A percentile compares a stretch with the other conserved stretches of the same genome.
Evolutionary conservation across 1,284 basidiomycete species (phyloP).

Genomic region (Microbotryum saponariae): DNA sequence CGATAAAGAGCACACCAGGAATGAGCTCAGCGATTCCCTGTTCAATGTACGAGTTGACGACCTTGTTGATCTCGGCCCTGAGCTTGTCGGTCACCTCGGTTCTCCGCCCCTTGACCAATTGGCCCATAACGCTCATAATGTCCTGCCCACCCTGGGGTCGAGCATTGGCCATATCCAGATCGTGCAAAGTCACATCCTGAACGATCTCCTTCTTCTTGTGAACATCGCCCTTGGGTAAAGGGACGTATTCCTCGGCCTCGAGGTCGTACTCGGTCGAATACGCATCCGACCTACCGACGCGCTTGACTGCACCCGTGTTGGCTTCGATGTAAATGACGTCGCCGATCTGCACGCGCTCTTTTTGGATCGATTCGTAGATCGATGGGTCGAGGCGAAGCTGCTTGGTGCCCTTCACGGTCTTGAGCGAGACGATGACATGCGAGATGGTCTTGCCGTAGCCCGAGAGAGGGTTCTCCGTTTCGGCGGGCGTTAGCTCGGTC

Average conservation of each 20-base stretch:
- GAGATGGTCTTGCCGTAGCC: constrained; percentile 98
- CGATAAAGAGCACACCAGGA: constrained; percentile 95
- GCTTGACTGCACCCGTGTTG: constrained; percentile 93
- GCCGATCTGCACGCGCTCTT: constrained; percentile 93
- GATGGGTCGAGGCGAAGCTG: constrained; percentile 88
- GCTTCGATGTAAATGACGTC: constrained; percentile 96
- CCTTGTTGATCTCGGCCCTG: constrained; percentile 89
- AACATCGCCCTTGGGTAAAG: constrained; percentile 94
- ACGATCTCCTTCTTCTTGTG: constrained; percentile 97
- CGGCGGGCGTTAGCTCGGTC: constrained; percentile 90
- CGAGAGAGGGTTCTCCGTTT: constrained; percentile 87
- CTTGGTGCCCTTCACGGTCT: constrained; percentile 97
- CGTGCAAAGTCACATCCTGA: constrained; percentile 93
- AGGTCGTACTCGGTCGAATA: constrained; percentile 98
- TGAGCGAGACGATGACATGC: constrained; percentile 91
- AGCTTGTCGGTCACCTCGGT: constrained; percentile 98
- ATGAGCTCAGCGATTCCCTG: constrained; percentile 97
- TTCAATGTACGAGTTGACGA: constrained; percentile 96
- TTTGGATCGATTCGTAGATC: constrained; percentile 94
- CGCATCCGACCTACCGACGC: constrained; percentile 93
- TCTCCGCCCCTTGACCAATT: constrained; percentile 83
- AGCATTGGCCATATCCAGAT: constrained; percentile 94
- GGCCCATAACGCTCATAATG: constrained; percentile 98
- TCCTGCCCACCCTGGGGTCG: constrained; percentile 84
- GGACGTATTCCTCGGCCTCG: constrained; percentile 96